Base-by-base conservation (phyloP, 164 flowering plant genomes). In the Chloranthus sessilifolius region DNA sequence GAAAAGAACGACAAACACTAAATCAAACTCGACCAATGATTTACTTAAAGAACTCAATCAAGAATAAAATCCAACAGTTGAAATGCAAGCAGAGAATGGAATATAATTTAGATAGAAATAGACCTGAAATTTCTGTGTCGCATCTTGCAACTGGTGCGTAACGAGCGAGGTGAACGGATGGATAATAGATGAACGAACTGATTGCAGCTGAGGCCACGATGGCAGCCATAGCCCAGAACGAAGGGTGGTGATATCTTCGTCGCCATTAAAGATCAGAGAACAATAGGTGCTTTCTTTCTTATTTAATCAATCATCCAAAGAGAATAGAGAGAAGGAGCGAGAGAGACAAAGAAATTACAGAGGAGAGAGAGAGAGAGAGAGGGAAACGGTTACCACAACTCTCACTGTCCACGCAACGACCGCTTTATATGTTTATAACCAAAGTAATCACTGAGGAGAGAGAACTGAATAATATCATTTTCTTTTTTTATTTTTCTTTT, bases 81-180 rank as follows among this genome's bases (percentile, higher is more conserved):
- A 30, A 42, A 9, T 19, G 21, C 10, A 10, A n/a, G 30, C 17
- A 14, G 38, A 49, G 29, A 50, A 14, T 33, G 12, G 28, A 16
- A 5, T 21, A 40, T 30, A 11, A 17, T 36, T 29, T 26, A 21
- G 11, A 22, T 17, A 39, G 6, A 37, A 20, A 44, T 27, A 38
- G 38, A 83, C 94, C 88, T 74, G 67, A 61, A 55, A 53, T 61
- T 66, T 8, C 81, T 75, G 4, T 65, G 79, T 1, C 85, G 76
- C 79, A 73, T 68, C 58, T 66, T 78, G 56, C 84, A 76, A 20
- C 78, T 66, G 55, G 73, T 67, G 3, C 68, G 78, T 12, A 47
- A 38, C 25, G 53, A 59, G 2, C 80, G 69, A 12, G 35, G 64
- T 49, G 66, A 59, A 41, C 68, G 57, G 2, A 55, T 10, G 34